These are phyloP conservation scores for Cucurbita ficifolia DNA, from an alignment of 306 rosid species.

Conservation along the genomic window DNA sequence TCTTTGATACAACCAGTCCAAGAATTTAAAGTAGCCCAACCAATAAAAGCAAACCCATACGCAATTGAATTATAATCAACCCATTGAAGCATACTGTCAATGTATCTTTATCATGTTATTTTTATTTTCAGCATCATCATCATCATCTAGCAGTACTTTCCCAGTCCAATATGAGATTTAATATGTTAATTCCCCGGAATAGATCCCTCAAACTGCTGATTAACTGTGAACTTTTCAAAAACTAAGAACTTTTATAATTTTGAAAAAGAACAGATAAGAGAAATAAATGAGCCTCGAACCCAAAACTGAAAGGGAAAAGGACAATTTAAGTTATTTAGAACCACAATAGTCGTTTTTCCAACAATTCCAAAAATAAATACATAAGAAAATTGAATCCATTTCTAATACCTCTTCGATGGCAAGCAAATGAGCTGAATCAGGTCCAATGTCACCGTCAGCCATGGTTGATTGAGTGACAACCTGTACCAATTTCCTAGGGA, in stretches of 20 bases:
- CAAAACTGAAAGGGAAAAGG: not conserved
- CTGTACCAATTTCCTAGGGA: constrained; percentile 60
- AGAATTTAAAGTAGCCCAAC: constrained; percentile 74
- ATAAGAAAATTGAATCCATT: not conserved
- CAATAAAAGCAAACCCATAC: constrained; percentile 89
- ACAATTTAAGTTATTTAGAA: not conserved
- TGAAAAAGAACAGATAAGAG: not conserved
- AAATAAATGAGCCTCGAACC: not conserved
- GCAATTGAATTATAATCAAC: constrained; percentile 43
- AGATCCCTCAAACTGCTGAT: not conserved
- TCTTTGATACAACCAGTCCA: constrained; percentile 83
- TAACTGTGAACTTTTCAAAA: not conserved
- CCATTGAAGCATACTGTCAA: constrained; percentile 3
- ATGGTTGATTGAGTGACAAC: constrained; percentile 79
- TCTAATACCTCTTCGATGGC: constrained; percentile 69
- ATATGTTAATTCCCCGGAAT: not conserved
- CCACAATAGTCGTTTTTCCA: not conserved
- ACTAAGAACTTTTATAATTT: not conserved
- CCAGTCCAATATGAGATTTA: not conserved
- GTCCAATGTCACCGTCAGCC: constrained; percentile 60
- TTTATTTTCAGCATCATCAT: not conserved
- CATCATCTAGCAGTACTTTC: not conserved
- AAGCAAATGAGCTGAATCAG: constrained; percentile 78
- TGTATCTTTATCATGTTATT: not conserved
- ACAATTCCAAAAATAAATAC: not conserved